Evolutionary conservation across 148 eudicot genomes (phyloP).

Genomic region (Persicaria tinctoria): DNA sequence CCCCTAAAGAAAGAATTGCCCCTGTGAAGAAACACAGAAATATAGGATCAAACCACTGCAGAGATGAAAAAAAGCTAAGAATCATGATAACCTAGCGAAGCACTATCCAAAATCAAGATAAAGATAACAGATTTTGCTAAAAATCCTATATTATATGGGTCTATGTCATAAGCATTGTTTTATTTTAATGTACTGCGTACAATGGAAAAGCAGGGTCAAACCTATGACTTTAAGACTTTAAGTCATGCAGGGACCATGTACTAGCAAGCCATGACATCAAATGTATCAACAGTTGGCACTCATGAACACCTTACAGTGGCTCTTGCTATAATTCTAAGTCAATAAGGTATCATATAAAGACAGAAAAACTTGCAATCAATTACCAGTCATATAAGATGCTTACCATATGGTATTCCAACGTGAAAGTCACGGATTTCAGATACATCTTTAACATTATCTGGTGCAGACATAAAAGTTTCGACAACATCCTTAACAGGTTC

Average conservation of each 20-base stretch:
- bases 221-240: not conserved
- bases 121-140: not conserved
- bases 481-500: slow-evolving; percentile 89
- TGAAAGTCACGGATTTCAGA: slow-evolving; percentile 75
- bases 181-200: no score
- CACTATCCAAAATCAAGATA: not conserved
- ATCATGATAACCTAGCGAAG: not conserved
- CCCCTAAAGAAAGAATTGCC: slow-evolving; percentile 61
- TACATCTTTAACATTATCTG: slow-evolving; percentile 53
- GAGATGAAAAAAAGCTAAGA: not conserved
- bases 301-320: not conserved
- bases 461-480: slow-evolving; percentile 66
- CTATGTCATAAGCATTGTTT: no score
- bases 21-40: slow-evolving; percentile 42
- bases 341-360: not conserved
- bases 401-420: slow-evolving; percentile 93
- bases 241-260: not conserved
- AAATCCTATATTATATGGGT: no score
- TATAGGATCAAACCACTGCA: not conserved
- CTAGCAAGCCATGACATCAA: not conserved
- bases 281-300: not conserved
- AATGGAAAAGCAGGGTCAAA: not conserved
- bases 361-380: not conserved
- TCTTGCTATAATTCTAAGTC: not conserved
- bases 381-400: slow-evolving; percentile 6